Evolutionary conservation across 164 flowering plant genomes (phyloP), one percentile per base, ranked within the genome.

Genomic region (Cinnamomum micranthum): DNA sequence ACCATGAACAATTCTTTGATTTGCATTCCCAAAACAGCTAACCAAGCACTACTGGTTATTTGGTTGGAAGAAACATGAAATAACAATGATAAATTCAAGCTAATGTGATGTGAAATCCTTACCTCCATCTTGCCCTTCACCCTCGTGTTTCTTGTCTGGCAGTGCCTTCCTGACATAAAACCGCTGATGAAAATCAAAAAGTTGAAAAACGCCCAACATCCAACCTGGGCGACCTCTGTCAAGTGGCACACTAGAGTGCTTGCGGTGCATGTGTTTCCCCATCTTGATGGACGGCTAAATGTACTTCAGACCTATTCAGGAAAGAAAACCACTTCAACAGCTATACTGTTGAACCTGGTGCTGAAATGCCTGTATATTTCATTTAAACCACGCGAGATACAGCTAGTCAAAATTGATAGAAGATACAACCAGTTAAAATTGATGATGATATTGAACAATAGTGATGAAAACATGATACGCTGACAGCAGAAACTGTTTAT

Each of bases 171-270:
- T 88, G 62, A 79, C 75, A 72, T 75, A 68, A 69, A 80, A 83
- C 90, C 91, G 86, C 17, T 80, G 82, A 75, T 88, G 87, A 78
- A 80, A 85, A 71, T 86, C 81, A 24, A 92, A 85, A 69, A 82
- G 65, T 50, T 86, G 86, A 74, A 88, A 67, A 33, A 90, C 33
- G 28, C 87, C 84, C 85, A 83, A 80, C 75, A 85, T 73, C 73
- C 94, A 89, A 23, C 95, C 84, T 6, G 86, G 88, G 65, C 79
- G 80, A 27, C 82, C 73, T 17, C 63, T 74, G 69, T 84, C 77
- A 17, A 79, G 70, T 27, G 62, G 41, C 14, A 60, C 28, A 77
- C 71, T 65, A 0, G 85, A 77, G 19, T 65, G 51, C 24, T 74
- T 71, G 9, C 74, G 72, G 60, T 73, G 51, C 77, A 85, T 73